Percentiles rank a stretch among this genome's conserved stretches.
phyloP scores from a whole-genome alignment of 371 early-diverging fungal species.

The Mucor ambiguus region DNA sequence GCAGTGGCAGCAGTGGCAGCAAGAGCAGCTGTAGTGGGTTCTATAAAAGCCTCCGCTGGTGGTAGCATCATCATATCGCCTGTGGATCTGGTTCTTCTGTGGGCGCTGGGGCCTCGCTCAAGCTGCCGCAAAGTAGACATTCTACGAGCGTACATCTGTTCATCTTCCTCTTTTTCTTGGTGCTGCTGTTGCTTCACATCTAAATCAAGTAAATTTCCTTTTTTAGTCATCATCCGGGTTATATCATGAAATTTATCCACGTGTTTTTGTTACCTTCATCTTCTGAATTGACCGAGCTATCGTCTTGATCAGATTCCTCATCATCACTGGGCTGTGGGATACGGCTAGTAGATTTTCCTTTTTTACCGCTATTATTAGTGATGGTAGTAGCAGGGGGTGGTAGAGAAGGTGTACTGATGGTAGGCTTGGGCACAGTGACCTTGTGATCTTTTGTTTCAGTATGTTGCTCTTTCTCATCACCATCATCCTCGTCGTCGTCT shows the following conservation, averaged over 20 bases:
- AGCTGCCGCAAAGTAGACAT: constrained; percentile 35
- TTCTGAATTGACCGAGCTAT: constrained; percentile 7
- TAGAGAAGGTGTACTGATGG: neutral
- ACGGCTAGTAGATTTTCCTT: neutral
- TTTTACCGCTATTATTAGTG: neutral
- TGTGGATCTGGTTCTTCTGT: constrained; percentile 32
- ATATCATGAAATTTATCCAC: constrained; percentile 2
- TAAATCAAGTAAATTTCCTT: constrained; percentile 12
- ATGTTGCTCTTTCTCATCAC: constrained; percentile 4
- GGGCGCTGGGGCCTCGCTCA: constrained; percentile 34
- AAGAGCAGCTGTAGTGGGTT: neutral
- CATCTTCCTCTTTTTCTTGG: constrained; percentile 4
- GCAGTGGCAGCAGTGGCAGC: neutral
- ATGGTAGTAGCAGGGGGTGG: neutral
- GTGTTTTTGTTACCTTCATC: constrained; percentile 13
- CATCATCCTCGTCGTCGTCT: constrained; percentile 14
- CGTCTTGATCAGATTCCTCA: constrained; percentile 18
- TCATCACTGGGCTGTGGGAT: constrained; percentile 25
- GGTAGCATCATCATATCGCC: constrained; percentile 21
- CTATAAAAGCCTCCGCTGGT: constrained; percentile 10
- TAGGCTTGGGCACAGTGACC: constrained; percentile 4
- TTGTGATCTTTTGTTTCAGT: neutral
- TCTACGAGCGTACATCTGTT: constrained; percentile 25
- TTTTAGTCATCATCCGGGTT: constrained; percentile 7
- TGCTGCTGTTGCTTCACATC: neutral